phyloP scores from a whole-genome alignment of 164 flowering plant genomes.

The Kingdonia uniflora region DNA sequence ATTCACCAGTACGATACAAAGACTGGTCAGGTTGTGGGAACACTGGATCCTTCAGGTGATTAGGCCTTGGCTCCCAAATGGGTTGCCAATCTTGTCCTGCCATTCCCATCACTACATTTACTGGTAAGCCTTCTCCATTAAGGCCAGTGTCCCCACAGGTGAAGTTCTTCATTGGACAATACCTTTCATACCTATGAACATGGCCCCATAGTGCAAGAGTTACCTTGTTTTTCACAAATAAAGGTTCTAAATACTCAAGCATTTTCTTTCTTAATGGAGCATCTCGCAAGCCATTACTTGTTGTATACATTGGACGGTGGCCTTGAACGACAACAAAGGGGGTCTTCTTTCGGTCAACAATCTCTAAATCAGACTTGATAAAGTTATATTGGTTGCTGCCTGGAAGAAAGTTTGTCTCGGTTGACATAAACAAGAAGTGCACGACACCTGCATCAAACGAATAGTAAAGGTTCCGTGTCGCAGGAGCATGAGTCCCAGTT shows the following conservation, averaged over 20 bases:
- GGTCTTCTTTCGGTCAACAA: conserved; percentile 56
- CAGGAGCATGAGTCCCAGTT: conserved; percentile 68
- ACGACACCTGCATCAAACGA: conserved; percentile 71
- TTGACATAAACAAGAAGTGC: conserved; percentile 81
- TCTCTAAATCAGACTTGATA: conserved; percentile 60
- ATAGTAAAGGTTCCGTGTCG: conserved; percentile 75
- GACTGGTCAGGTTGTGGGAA: conserved; percentile 75
- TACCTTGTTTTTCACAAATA: conserved; percentile 72
- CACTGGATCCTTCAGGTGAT: conserved; percentile 57
- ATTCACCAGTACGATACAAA: conserved; percentile 76
- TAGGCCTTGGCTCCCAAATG: conserved; percentile 68
- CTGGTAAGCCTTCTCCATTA: conserved; percentile 34
- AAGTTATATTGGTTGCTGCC: conserved; percentile 73
- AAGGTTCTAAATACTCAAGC: conserved; percentile 68
- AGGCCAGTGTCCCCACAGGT: conserved; percentile 52
- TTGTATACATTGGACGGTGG: conserved; percentile 97
- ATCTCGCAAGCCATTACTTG: conserved; percentile 56
- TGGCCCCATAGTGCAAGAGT: conserved; percentile 94
- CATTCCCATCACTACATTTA: conserved; percentile 96
- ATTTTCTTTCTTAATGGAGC: conserved; percentile 46
- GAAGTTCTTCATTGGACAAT: conserved; percentile 76
- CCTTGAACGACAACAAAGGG: conserved; percentile 95
- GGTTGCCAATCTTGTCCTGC: conserved; percentile 98
- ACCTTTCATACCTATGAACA: conserved; percentile 91
- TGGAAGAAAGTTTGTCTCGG: conserved; percentile 82